A percentile compares a stretch with the other conserved stretches of the same genome.
phyloP scores from a whole-genome alignment of 257 asterid genomes.

The Solanum dulcamara region DNA sequence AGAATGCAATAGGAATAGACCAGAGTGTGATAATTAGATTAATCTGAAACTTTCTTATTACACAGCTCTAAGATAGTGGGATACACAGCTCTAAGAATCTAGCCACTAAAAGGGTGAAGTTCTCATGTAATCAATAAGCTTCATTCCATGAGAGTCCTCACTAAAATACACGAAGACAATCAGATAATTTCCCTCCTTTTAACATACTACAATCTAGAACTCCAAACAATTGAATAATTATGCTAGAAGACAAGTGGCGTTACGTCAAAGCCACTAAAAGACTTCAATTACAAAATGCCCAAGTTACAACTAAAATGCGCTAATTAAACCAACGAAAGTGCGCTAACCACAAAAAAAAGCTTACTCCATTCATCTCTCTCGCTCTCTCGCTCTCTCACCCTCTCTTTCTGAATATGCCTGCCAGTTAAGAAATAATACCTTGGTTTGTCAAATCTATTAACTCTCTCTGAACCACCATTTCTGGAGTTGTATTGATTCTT shows the following conservation, averaged over 20 bases:
- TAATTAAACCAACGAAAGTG: background rate
- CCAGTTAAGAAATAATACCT: constrained; percentile 6
- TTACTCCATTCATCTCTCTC: background rate
- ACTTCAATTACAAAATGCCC: background rate
- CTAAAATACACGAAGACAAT: background rate
- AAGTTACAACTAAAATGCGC: background rate
- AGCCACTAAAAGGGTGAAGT: background rate
- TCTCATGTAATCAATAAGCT: background rate
- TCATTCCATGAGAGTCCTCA: background rate
- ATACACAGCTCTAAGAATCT: background rate
- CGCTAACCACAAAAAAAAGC: background rate
- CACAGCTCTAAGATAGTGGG: background rate
- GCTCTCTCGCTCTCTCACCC: no score
- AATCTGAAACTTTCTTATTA: background rate
- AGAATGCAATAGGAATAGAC: background rate
- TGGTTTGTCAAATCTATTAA: constrained; percentile 34
- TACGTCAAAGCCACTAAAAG: background rate
- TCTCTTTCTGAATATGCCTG: no score
- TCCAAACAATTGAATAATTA: background rate
- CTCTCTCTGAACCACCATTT: constrained; percentile 25
- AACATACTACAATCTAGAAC: background rate
- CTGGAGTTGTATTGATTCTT: constrained; percentile 20
- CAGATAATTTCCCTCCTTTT: background rate
- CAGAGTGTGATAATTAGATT: background rate
- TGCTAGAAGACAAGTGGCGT: background rate